Evolutionary conservation across 108 stramenopile species (phyloP).

Genomic region (Nitzschia sp.): DNA sequence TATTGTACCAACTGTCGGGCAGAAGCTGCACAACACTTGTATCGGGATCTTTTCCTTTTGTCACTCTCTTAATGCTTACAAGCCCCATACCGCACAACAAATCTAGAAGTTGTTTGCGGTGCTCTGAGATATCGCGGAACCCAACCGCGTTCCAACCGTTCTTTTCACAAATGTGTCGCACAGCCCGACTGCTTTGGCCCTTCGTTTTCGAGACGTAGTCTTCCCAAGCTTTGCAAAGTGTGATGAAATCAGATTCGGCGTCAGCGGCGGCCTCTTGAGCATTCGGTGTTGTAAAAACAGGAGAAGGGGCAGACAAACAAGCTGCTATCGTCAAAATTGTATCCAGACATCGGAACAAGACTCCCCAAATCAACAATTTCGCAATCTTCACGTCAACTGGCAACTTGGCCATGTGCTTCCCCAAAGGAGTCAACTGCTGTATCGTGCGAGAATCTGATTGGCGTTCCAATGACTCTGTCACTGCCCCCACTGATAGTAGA

Average conservation of each 20-base stretch:
- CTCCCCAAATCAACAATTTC: constrained; percentile 83
- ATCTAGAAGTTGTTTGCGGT: constrained; percentile 71
- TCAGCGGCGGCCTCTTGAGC: constrained; percentile 71
- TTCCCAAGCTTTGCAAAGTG: constrained; percentile 85
- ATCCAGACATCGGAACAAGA: constrained; percentile 75
- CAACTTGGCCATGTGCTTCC: constrained; percentile 83
- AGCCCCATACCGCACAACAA: constrained; percentile 82
- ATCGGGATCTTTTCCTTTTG: neutral
- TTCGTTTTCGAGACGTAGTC: constrained; percentile 47
- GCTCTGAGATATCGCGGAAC: constrained; percentile 74
- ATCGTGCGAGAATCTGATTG: neutral
- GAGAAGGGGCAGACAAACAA: constrained; percentile 69
- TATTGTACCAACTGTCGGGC: constrained; percentile 38
- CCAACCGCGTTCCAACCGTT: constrained; percentile 76
- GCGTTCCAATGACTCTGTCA: constrained; percentile 19
- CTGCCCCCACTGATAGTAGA: constrained; percentile 77
- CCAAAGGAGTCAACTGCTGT: constrained; percentile 84
- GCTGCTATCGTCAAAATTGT: constrained; percentile 81
- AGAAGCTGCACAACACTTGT: constrained; percentile 17
- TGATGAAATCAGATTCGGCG: constrained; percentile 82
- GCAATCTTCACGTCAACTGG: constrained; percentile 88
- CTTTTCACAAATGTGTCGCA: constrained; percentile 53
- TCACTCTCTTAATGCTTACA: constrained; percentile 24
- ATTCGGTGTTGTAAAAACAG: constrained; percentile 65
- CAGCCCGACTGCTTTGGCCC: constrained; percentile 17